Evolutionary conservation across 352 stramenopile species (phyloP).

Genomic region (Phytopythium ostracodes): DNA sequence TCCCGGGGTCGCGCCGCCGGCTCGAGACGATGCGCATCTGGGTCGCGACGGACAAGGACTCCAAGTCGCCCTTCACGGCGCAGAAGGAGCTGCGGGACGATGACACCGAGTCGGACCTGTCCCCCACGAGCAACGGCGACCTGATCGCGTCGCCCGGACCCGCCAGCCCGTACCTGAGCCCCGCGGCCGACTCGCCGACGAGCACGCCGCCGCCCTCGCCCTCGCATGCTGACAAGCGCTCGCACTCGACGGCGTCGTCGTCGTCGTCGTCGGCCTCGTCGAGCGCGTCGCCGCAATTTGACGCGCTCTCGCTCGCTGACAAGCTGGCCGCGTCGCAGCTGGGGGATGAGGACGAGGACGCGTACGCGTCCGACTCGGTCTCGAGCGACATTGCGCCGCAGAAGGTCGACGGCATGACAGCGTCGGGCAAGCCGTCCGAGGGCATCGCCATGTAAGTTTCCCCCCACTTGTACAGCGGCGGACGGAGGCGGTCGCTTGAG

Average conservation of each 20-base stretch:
- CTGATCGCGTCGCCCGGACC: conserved; percentile 43
- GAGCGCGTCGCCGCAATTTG: conserved; percentile 39
- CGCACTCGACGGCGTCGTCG: conserved; percentile 36
- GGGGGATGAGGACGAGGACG: conserved; percentile 42
- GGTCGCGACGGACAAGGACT: conserved; percentile 84
- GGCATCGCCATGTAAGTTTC: conserved; percentile 65
- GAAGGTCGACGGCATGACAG: conserved; percentile 53
- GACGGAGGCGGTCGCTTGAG: background rate
- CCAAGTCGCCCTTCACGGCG: conserved; percentile 69
- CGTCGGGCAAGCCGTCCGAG: conserved; percentile 44
- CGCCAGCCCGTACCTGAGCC: conserved; percentile 41
- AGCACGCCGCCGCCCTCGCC: conserved; percentile 50
- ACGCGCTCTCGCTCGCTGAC: conserved; percentile 37
- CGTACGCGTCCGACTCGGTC: conserved; percentile 71
- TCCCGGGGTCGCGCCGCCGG: conserved; percentile 52
- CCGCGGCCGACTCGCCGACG: conserved; percentile 10
- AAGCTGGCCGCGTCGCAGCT: conserved; percentile 18
- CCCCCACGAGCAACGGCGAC: conserved; percentile 37
- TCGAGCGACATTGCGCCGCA: conserved; percentile 73
- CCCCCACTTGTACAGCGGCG: background rate
- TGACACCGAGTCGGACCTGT: conserved; percentile 65
- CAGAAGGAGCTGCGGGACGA: conserved; percentile 47
- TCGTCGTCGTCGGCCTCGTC: conserved; percentile 41
- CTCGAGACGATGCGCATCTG: conserved; percentile 84
- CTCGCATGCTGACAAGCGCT: conserved; percentile 17